Percentiles rank a stretch among this genome's conserved stretches.
phyloP scores from a whole-genome alignment of 345 rosid genomes.

The Salix suchowensis region DNA sequence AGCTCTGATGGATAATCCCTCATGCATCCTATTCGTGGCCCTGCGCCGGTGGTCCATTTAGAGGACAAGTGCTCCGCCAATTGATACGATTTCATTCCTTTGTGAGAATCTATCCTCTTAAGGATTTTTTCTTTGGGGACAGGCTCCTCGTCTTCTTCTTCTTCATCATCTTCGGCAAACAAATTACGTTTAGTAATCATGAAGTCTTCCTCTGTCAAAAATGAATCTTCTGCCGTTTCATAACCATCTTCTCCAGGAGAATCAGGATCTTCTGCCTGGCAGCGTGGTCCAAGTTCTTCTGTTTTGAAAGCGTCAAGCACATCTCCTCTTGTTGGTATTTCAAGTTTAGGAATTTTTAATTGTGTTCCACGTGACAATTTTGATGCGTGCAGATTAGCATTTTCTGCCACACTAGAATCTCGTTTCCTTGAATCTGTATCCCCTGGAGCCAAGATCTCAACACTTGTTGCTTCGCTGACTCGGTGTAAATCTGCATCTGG shows the following conservation, averaged over 20 bases:
- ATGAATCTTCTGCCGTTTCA: conserved; percentile 69
- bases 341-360: conserved; percentile 37
- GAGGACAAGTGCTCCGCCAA: conserved; percentile 68
- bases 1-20: conserved; percentile 90
- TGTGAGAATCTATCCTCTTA: conserved; percentile 74
- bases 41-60: conserved; percentile 90
- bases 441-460: conserved; percentile 11
- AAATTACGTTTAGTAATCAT: conserved; percentile 52
- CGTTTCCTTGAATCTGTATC: conserved; percentile 14
- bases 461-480: conserved; percentile 21
- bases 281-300: conserved; percentile 13
- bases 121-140: conserved; percentile 68
- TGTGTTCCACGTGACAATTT: conserved; percentile 26
- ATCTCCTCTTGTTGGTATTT: conserved; percentile 30
- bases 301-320: conserved; percentile 14
- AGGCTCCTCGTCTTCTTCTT: conserved; percentile 45
- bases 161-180: conserved; percentile 52
- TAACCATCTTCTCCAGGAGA: conserved; percentile 55
- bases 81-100: conserved; percentile 64
- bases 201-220: conserved; percentile 65
- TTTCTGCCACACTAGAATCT: conserved; percentile 11
- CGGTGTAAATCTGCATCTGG: conserved; percentile 25
- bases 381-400: conserved; percentile 16
- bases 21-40: conserved; percentile 93
- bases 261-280: conserved; percentile 9